Conservation (phyloP, 2,329 filamentous ascomycete genomes). For the Colletotrichum aenigma region DNA sequence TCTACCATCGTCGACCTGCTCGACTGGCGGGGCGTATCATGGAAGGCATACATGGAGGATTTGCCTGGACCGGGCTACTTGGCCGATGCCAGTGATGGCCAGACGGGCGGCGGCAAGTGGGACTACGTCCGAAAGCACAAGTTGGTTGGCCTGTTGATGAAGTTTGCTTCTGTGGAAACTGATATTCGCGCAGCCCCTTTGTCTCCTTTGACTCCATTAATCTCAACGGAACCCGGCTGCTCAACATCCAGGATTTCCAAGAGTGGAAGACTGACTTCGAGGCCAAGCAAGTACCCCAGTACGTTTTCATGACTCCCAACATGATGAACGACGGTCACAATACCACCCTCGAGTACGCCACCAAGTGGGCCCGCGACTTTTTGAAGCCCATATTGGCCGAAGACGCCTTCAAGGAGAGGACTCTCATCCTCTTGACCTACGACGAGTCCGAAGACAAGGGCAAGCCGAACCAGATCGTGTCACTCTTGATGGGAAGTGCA, state of each 20-base stretch:
- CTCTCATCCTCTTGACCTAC: constrained; percentile 62
- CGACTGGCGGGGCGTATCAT: constrained; percentile 31
- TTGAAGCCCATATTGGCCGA: constrained; percentile 57
- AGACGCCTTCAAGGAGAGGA: constrained; percentile 54
- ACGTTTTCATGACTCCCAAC: constrained; percentile 66
- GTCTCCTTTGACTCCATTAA: constrained; percentile 46
- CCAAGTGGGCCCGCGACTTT: constrained; percentile 56
- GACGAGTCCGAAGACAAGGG: constrained; percentile 61
- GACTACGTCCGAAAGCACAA: constrained; percentile 25
- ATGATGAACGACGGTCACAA: constrained; percentile 72
- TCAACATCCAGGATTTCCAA: constrained; percentile 66
- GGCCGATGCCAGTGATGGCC: constrained; percentile 42
- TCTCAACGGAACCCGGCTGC: constrained; percentile 49
- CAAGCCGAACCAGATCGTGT: constrained; percentile 57
- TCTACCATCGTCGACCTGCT: constrained; percentile 38
- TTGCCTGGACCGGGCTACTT: constrained; percentile 43
- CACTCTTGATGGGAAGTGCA: constrained; percentile 59
- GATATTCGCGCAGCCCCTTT: constrained; percentile 38
- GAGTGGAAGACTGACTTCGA: constrained; percentile 64
- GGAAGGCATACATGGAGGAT: constrained; percentile 39
- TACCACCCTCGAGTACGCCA: constrained; percentile 54
- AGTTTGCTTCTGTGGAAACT: not conserved
- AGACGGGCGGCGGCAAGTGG: constrained; percentile 31
- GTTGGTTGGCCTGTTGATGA: not conserved
- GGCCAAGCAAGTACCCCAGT: constrained; percentile 65